Conservation (phyloP, 768 basidiomycete species). For the Boletus coccyginus region DNA sequence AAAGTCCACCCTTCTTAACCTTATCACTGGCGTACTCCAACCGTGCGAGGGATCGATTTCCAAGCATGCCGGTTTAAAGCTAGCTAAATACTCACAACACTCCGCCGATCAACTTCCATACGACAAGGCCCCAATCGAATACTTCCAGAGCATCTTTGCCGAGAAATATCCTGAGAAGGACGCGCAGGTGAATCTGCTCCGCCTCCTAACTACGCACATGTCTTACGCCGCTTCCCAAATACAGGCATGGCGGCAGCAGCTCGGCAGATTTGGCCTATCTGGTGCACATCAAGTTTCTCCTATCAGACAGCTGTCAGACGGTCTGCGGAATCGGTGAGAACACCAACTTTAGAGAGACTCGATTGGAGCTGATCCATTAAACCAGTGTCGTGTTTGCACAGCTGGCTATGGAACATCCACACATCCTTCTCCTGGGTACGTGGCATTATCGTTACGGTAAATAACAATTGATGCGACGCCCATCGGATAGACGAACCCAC, state of each 20-base stretch:
- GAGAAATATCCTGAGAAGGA: slow-evolving; percentile 95
- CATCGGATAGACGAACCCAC: slow-evolving; percentile 77
- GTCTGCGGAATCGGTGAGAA: slow-evolving; percentile 86
- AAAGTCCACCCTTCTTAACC: slow-evolving; percentile 88
- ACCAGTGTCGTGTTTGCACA: slow-evolving; percentile 91
- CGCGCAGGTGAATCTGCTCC: slow-evolving; percentile 43
- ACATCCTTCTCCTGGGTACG: slow-evolving; percentile 82
- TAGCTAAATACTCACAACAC: slow-evolving; percentile 99
- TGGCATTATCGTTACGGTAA: slow-evolving; percentile 16
- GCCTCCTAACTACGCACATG: slow-evolving; percentile 5
- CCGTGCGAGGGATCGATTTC: slow-evolving; percentile 85
- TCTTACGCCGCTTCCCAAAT: slow-evolving; percentile 11
- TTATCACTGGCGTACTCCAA: slow-evolving; percentile 80
- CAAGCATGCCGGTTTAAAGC: slow-evolving; percentile 86
- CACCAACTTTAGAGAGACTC: slow-evolving; percentile 4
- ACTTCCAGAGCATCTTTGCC: slow-evolving; percentile 80
- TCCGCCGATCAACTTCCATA: slow-evolving; percentile 98
- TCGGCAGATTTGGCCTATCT: slow-evolving; percentile 93
- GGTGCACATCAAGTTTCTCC: slow-evolving; percentile 92
- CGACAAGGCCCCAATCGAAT: slow-evolving; percentile 85
- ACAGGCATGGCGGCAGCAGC: slow-evolving; percentile 90
- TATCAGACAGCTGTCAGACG: slow-evolving; percentile 94
- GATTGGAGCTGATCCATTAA: slow-evolving; percentile 15
- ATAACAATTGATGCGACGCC: slow-evolving; percentile 1
- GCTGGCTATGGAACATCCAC: slow-evolving; percentile 96